Conservation (phyloP, 1,139 yeast species). For the Sugiyamaella sp. region DNA sequence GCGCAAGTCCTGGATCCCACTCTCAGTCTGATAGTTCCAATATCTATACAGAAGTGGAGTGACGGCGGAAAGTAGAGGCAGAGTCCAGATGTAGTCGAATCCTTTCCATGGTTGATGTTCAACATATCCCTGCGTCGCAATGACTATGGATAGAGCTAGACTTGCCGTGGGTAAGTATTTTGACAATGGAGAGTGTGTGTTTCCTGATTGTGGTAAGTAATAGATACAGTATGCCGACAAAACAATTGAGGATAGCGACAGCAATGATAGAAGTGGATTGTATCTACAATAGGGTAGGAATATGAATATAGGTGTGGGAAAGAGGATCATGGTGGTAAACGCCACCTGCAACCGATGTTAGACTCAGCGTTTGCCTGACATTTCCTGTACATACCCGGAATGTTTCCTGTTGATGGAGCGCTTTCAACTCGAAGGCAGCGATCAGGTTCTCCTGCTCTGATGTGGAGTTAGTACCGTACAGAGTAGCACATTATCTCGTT, state of each 20-base stretch:
- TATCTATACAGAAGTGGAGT: slow-evolving; percentile 32
- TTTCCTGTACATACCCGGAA: slow-evolving; percentile 26
- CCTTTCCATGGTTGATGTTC: slow-evolving; percentile 37
- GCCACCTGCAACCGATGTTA: slow-evolving; percentile 24
- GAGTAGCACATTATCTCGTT: background rate
- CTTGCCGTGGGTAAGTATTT: slow-evolving; percentile 24
- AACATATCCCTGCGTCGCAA: slow-evolving; percentile 33
- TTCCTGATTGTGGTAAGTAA: slow-evolving; percentile 20
- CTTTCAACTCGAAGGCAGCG: slow-evolving; percentile 33
- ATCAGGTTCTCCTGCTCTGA: slow-evolving; percentile 40
- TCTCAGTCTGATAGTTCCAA: slow-evolving; percentile 38
- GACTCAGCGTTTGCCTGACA: background rate
- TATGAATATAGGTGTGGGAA: slow-evolving; percentile 42
- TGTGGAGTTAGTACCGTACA: slow-evolving; percentile 1
- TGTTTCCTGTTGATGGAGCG: slow-evolving; percentile 32
- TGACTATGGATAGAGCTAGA: slow-evolving; percentile 31
- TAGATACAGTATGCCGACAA: slow-evolving; percentile 35
- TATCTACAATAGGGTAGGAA: slow-evolving; percentile 39
- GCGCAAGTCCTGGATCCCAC: slow-evolving; percentile 32
- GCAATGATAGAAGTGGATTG: slow-evolving; percentile 38
- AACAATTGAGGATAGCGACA: slow-evolving; percentile 36
- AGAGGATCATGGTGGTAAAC: slow-evolving; percentile 34
- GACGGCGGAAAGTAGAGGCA: slow-evolving; percentile 37
- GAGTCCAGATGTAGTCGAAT: slow-evolving; percentile 40
- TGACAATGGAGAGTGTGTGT: slow-evolving; percentile 8